Conservation (phyloP, 352 stramenopile genomes). For the Phytophthora macrochlamydospora region DNA sequence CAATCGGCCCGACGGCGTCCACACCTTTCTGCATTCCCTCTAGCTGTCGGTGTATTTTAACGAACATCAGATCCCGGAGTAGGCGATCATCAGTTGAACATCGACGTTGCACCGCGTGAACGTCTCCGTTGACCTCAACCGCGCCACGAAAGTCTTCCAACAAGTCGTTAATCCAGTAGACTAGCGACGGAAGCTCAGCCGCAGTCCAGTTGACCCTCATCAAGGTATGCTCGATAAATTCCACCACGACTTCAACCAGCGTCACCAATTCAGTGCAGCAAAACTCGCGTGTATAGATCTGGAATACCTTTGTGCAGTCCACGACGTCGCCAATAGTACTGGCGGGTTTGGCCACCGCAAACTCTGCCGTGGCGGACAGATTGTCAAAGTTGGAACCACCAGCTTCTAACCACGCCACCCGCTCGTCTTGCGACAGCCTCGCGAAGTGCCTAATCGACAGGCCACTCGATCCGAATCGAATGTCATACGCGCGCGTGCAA, state of each 20-base stretch:
- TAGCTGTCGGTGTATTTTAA: slow-evolving; percentile 7
- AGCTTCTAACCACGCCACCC: not conserved
- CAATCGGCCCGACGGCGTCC: not conserved
- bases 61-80: slow-evolving; percentile 10
- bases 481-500: not conserved
- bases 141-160: slow-evolving; percentile 4
- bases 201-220: slow-evolving; percentile 3
- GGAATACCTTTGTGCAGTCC: slow-evolving; percentile 5
- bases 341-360: not conserved
- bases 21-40: not conserved
- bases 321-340: slow-evolving; percentile 3
- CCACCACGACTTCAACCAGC: slow-evolving; percentile 2
- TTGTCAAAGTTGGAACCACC: slow-evolving; percentile 9
- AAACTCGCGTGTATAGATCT: slow-evolving; percentile 5
- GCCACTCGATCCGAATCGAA: not conserved
- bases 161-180: slow-evolving; percentile 9
- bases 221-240: slow-evolving; percentile 6
- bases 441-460: not conserved
- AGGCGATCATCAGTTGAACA: slow-evolving; percentile 7
- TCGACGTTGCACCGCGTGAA: not conserved
- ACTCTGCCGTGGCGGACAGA: slow-evolving; percentile 11
- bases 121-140: not conserved
- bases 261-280: slow-evolving; percentile 4
- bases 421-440: not conserved
- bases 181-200: slow-evolving; percentile 8